phyloP scores from a whole-genome alignment of 257 asterid genomes.

The Fraxinus anomala region DNA sequence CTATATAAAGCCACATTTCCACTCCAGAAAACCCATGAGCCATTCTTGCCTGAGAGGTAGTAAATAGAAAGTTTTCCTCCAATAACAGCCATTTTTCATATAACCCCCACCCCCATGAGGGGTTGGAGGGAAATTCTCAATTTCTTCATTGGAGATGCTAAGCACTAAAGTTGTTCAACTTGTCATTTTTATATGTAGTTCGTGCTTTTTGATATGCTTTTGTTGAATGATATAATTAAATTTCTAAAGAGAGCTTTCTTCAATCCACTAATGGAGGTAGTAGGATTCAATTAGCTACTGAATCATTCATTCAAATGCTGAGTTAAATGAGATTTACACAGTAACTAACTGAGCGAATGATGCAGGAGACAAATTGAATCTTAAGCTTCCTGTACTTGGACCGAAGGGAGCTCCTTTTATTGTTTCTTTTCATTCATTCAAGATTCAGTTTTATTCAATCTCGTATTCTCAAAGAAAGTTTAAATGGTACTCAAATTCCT shows the following conservation, averaged over 20 bases:
- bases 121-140: neutral
- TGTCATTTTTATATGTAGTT: neutral
- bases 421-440: neutral
- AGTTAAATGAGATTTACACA: constrained; percentile 37
- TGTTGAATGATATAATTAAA: neutral
- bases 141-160: neutral
- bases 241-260: constrained; percentile 85
- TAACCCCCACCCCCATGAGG: neutral
- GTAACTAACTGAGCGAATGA: constrained; percentile 70
- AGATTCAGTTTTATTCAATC: neutral
- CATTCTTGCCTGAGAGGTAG: neutral
- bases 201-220: neutral
- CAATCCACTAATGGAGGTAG: constrained; percentile 68
- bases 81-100: neutral
- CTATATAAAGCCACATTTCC: constrained; percentile 45
- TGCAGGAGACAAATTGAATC: constrained; percentile 78
- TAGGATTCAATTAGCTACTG: constrained; percentile 89
- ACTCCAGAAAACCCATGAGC: constrained; percentile 13
- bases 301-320: constrained; percentile 92
- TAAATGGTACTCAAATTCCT: neutral
- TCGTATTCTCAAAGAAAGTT: neutral
- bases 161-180: neutral
- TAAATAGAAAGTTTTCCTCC: neutral
- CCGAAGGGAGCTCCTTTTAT: constrained; percentile 99
- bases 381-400: constrained; percentile 82